These are phyloP conservation scores for Tetrapyrgos nigripes DNA, from an alignment of 1,284 basidiomycete genomes.

Conservation along the genomic window DNA sequence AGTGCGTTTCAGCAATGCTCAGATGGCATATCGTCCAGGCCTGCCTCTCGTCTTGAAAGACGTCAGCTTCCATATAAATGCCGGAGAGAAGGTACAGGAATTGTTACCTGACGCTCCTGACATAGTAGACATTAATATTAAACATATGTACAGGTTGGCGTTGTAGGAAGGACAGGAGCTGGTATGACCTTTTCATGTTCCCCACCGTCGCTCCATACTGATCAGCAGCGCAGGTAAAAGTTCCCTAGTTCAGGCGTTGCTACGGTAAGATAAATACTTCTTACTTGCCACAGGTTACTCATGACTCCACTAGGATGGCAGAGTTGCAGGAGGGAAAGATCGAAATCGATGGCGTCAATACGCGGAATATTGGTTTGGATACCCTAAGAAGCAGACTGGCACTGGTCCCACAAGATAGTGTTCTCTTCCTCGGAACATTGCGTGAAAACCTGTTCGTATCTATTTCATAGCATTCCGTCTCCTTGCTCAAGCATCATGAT, in stretches of 20 bases:
- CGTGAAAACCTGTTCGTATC: constrained; percentile 67
- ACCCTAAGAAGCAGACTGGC: constrained; percentile 67
- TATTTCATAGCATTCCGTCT: not conserved
- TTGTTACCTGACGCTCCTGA: not conserved
- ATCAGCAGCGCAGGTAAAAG: constrained; percentile 63
- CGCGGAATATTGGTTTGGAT: constrained; percentile 61
- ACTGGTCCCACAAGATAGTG: constrained; percentile 75
- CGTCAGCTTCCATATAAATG: constrained; percentile 64
- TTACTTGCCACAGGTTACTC: constrained; percentile 14
- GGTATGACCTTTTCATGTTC: constrained; percentile 35
- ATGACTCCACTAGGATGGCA: constrained; percentile 62
- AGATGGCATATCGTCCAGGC: constrained; percentile 72
- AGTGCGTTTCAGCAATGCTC: constrained; percentile 66
- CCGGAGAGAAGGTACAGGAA: constrained; percentile 70
- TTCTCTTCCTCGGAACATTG: constrained; percentile 69
- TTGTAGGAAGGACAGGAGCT: constrained; percentile 78
- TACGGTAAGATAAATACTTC: constrained; percentile 51
- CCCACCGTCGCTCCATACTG: not conserved
- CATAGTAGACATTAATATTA: not conserved
- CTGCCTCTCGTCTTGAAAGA: constrained; percentile 77
- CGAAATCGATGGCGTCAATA: constrained; percentile 75
- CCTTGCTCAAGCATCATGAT: not conserved
- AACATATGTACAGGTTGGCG: constrained; percentile 57
- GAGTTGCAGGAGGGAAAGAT: constrained; percentile 70
- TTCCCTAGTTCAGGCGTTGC: constrained; percentile 75